Conservation (phyloP, 1,284 basidiomycete genomes). For the Ceratobasidium sp. region DNA sequence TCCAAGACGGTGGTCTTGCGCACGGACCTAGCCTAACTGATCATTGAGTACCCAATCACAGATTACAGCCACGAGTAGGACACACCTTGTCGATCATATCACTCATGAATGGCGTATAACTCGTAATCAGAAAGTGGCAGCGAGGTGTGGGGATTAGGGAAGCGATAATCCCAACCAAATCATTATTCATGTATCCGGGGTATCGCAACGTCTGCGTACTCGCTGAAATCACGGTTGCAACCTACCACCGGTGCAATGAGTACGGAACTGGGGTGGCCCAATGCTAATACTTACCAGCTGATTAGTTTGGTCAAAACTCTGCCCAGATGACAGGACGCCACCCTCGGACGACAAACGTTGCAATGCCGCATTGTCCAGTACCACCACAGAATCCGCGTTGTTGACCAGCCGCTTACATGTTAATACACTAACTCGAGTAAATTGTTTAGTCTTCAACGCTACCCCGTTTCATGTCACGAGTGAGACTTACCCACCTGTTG, state of each 20-base stretch:
- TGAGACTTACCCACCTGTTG: slow-evolving; percentile 61
- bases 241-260: slow-evolving; percentile 56
- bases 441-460: background rate
- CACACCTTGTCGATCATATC: slow-evolving; percentile 91
- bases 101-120: slow-evolving; percentile 97
- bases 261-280: background rate
- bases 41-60: background rate
- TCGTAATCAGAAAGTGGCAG: slow-evolving; percentile 99
- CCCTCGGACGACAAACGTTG: slow-evolving; percentile 90
- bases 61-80: slow-evolving; percentile 13
- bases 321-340: slow-evolving; percentile 47
- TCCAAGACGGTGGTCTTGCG: slow-evolving; percentile 95
- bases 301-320: slow-evolving; percentile 95
- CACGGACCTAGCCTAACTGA: slow-evolving; percentile 85
- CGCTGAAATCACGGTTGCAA: slow-evolving; percentile 94
- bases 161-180: slow-evolving; percentile 96
- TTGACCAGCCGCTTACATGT: slow-evolving; percentile 94
- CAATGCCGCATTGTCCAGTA: slow-evolving; percentile 95
- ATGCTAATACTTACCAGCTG: slow-evolving; percentile 71
- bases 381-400: slow-evolving; percentile 96
- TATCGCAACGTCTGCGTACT: slow-evolving; percentile 97
- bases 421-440: slow-evolving; percentile 61
- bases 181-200: slow-evolving; percentile 99
- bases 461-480: background rate
- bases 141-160: slow-evolving; percentile 98